Conservation (phyloP, 306 rosid genomes). For the Inga oerstediana region DNA sequence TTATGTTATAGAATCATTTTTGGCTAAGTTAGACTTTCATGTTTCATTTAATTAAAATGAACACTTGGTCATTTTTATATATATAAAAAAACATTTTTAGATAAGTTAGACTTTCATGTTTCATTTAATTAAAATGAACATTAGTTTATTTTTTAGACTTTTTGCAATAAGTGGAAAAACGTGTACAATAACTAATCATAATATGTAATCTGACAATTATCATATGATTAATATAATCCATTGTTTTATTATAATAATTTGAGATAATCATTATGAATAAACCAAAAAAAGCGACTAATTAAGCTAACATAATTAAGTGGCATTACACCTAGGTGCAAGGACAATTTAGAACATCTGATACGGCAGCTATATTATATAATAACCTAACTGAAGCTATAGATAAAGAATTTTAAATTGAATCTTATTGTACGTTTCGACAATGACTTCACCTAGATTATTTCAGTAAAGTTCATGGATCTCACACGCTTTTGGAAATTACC, state of each 20-base stretch:
- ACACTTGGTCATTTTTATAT: background rate
- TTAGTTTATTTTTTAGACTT: background rate
- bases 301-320: background rate
- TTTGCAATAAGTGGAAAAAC: background rate
- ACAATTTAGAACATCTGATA: background rate
- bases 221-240: no score
- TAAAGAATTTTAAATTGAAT: no score
- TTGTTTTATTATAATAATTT: no score
- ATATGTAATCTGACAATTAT: no score
- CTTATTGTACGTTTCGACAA: background rate
- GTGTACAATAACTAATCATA: no score
- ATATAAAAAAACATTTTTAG: no score
- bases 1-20: no score
- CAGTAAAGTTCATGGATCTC: background rate
- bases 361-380: background rate
- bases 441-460: background rate
- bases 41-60: background rate
- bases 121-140: background rate
- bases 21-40: background rate
- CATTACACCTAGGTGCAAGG: background rate
- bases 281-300: background rate
- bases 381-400: background rate
- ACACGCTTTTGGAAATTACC: background rate
- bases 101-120: background rate
- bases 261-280: background rate